Percentiles rank a stretch among this genome's conserved stretches.
Evolutionary conservation across 2,329 filamentous ascomycete genomes (phyloP).

Genomic region (Xylariaceae sp.): DNA sequence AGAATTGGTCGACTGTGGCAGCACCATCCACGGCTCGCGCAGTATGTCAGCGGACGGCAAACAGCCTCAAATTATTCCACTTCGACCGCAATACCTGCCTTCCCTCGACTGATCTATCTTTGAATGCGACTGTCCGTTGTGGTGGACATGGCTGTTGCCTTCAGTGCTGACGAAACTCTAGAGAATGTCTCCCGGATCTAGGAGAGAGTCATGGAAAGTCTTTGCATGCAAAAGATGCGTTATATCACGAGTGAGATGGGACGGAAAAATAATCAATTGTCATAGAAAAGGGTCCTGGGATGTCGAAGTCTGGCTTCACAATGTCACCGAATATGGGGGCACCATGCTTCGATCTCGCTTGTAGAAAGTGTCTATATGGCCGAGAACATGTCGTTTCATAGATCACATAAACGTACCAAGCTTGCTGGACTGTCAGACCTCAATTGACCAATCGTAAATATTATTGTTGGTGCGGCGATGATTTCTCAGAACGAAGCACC

Average conservation of each 20-base stretch:
- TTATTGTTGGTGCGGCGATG: too few relatives aligned
- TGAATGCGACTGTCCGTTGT: not conserved
- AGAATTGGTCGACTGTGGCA: slow-evolving; percentile 31
- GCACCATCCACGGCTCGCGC: slow-evolving; percentile 27
- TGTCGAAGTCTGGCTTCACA: slow-evolving; percentile 10
- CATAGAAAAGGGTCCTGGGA: slow-evolving; percentile 7
- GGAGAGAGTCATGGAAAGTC: slow-evolving; percentile 9
- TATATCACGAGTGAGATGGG: slow-evolving; percentile 12
- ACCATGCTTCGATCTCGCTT: slow-evolving; percentile 14
- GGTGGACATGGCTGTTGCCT: slow-evolving; percentile 5
- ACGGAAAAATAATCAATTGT: slow-evolving; percentile 7
- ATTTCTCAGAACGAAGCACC: too few relatives aligned
- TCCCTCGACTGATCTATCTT: slow-evolving; percentile 21
- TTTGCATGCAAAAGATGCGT: slow-evolving; percentile 7
- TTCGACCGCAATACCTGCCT: slow-evolving; percentile 18
- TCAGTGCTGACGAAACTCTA: too few relatives aligned
- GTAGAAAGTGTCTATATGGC: slow-evolving; percentile 19
- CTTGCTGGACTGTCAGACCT: too few relatives aligned
- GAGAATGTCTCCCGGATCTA: too few relatives aligned
- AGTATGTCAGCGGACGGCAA: slow-evolving; percentile 26
- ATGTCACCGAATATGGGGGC: slow-evolving; percentile 19
- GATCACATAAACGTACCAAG: too few relatives aligned
- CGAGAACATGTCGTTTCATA: slow-evolving; percentile 13
- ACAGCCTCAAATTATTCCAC: slow-evolving; percentile 16
- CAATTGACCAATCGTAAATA: too few relatives aligned